phyloP scores from a whole-genome alignment of 2,329 filamentous ascomycete species.

The Claviceps paspali region DNA sequence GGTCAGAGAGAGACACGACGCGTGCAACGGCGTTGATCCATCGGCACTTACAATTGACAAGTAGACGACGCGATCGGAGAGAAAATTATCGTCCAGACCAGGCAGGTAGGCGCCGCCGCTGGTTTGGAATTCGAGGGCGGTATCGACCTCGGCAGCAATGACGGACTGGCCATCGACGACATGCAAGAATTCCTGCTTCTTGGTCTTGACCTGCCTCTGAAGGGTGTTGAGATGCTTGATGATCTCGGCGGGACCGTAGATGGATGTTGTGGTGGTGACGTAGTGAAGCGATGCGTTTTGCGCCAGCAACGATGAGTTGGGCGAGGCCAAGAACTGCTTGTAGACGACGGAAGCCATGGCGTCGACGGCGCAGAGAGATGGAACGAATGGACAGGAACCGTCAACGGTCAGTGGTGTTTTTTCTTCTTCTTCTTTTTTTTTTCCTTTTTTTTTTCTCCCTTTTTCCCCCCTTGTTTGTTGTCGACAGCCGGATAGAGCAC shows the following conservation, averaged over 20 bases:
- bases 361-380: neutral
- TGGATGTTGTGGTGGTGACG: constrained; percentile 69
- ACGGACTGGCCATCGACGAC: constrained; percentile 56
- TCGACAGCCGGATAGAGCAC: too few species aligned
- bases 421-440: too few species aligned
- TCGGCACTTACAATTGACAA: constrained; percentile 60
- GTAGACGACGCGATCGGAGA: constrained; percentile 64
- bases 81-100: constrained; percentile 83
- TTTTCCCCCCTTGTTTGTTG: too few species aligned
- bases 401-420: neutral
- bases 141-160: constrained; percentile 73
- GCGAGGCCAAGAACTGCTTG: constrained; percentile 56
- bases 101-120: constrained; percentile 80
- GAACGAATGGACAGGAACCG: too few species aligned
- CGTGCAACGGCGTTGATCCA: constrained; percentile 18
- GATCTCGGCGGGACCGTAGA: constrained; percentile 59
- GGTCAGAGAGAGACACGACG: neutral
- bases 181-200: constrained; percentile 61
- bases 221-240: constrained; percentile 65
- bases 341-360: constrained; percentile 38
- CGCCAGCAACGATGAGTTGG: constrained; percentile 47
- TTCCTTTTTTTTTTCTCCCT: too few species aligned
- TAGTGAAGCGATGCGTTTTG: constrained; percentile 64
- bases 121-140: constrained; percentile 63
- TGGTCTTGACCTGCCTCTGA: constrained; percentile 65